Evolutionary conservation across 1,139 yeast genomes (phyloP).

Genomic region (Candida mesenterica): DNA sequence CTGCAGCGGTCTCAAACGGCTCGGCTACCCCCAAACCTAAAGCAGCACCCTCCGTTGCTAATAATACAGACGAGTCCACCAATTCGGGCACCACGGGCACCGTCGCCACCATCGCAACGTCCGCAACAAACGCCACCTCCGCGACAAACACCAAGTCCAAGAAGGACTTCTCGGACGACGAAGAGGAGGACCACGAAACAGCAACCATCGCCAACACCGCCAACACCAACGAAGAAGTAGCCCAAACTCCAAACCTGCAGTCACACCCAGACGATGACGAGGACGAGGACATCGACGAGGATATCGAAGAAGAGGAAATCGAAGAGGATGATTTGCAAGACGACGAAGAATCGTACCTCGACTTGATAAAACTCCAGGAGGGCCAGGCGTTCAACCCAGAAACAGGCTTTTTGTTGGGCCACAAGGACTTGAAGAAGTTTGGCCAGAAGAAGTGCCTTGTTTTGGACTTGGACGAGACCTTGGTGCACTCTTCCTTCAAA

Average conservation of each 20-base stretch:
- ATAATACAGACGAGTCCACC: constrained; percentile 1
- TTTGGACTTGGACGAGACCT: constrained; percentile 90
- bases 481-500: constrained; percentile 94
- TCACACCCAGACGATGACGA: constrained; percentile 16
- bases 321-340: constrained; percentile 13
- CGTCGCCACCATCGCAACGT: constrained; percentile 6
- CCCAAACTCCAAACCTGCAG: constrained; percentile 1
- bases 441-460: constrained; percentile 78
- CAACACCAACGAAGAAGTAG: constrained; percentile 16
- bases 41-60: not conserved
- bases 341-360: constrained; percentile 39
- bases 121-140: constrained; percentile 4
- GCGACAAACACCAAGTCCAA: constrained; percentile 12
- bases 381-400: constrained; percentile 61
- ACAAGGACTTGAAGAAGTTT: constrained; percentile 26
- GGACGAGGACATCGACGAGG: constrained; percentile 20
- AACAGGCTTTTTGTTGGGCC: constrained; percentile 65
- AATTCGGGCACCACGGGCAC: constrained; percentile 7
- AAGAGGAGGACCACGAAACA: constrained; percentile 42
- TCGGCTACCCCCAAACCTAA: not conserved
- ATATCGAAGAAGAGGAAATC: constrained; percentile 4
- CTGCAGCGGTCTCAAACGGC: not conserved
- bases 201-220: constrained; percentile 46
- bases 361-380: constrained; percentile 62
- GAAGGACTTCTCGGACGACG: constrained; percentile 37